Conservation (phyloP, 768 basidiomycete genomes). For the Hemileccinum rubropunctum region DNA sequence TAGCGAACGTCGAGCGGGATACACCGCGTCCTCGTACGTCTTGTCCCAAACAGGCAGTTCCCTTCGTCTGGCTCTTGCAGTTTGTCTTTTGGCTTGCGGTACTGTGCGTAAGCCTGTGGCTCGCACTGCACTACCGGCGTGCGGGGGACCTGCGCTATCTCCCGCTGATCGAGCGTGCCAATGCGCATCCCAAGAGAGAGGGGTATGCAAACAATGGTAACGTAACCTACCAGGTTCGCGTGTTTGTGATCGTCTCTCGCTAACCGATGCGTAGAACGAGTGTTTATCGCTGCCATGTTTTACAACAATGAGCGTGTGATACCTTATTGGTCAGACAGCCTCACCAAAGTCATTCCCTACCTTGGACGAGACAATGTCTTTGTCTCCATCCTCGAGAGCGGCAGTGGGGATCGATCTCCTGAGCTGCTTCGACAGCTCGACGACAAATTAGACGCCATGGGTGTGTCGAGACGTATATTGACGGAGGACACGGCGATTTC, state of each 20-base stretch:
- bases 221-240: neutral
- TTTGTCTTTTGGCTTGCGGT: slow-evolving; percentile 7
- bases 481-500: slow-evolving; percentile 5
- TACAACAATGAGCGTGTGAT: slow-evolving; percentile 37
- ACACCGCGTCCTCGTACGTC: neutral
- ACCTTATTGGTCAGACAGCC: slow-evolving; percentile 37
- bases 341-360: slow-evolving; percentile 35
- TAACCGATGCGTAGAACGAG: slow-evolving; percentile 5
- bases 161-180: slow-evolving; percentile 14
- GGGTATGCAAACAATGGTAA: slow-evolving; percentile 18
- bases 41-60: neutral
- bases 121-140: slow-evolving; percentile 1
- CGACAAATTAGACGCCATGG: slow-evolving; percentile 7
- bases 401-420: slow-evolving; percentile 20
- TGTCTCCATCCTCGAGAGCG: slow-evolving; percentile 41
- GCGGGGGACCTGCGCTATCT: slow-evolving; percentile 14
- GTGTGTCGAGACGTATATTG: slow-evolving; percentile 13
- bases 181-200: slow-evolving; percentile 5
- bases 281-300: slow-evolving; percentile 35
- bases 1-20: neutral
- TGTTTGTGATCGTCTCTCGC: neutral
- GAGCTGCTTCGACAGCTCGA: slow-evolving; percentile 10
- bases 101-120: neutral
- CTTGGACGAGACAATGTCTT: slow-evolving; percentile 43
- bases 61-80: neutral